Percentiles rank a stretch among this genome's conserved stretches.
Conservation (phyloP, 441 rosid genomes). For the Populus hybrid region DNA sequence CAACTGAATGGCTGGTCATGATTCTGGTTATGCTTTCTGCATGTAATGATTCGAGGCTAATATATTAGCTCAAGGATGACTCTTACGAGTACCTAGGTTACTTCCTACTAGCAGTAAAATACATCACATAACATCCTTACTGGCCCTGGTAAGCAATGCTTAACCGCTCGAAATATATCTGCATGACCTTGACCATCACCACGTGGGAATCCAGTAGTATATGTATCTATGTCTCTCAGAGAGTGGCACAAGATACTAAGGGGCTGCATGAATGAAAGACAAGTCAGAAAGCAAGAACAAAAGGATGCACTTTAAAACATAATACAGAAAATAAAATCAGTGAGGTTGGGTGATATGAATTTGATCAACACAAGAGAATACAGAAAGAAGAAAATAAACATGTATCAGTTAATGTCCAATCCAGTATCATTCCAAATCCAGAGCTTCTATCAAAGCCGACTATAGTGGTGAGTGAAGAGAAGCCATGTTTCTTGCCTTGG, state of each 20-base stretch:
- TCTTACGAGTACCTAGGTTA: slow-evolving; percentile 3
- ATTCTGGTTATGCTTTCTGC: slow-evolving; percentile 6
- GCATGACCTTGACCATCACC: slow-evolving; percentile 90
- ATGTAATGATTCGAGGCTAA: neutral
- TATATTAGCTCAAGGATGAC: slow-evolving; percentile 3
- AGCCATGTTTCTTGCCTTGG: slow-evolving; percentile 55
- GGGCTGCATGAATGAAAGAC: slow-evolving; percentile 55
- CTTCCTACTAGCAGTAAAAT: slow-evolving; percentile 6
- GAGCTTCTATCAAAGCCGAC: slow-evolving; percentile 6
- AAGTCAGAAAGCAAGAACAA: slow-evolving; percentile 13
- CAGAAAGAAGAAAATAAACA: neutral
- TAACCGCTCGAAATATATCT: slow-evolving; percentile 81
- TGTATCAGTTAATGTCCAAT: neutral
- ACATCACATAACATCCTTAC: slow-evolving; percentile 47
- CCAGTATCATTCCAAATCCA: neutral
- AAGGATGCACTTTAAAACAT: neutral
- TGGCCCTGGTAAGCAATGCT: slow-evolving; percentile 95
- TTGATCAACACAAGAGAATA: neutral
- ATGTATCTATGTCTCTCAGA: slow-evolving; percentile 74
- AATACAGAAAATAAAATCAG: neutral
- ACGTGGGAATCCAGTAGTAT: slow-evolving; percentile 76
- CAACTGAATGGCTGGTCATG: slow-evolving; percentile 2
- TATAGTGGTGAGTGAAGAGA: neutral
- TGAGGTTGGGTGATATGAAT: neutral
- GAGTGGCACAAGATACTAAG: slow-evolving; percentile 89